Conservation (phyloP, 805 yeast species). For the Naumovozyma baii region DNA sequence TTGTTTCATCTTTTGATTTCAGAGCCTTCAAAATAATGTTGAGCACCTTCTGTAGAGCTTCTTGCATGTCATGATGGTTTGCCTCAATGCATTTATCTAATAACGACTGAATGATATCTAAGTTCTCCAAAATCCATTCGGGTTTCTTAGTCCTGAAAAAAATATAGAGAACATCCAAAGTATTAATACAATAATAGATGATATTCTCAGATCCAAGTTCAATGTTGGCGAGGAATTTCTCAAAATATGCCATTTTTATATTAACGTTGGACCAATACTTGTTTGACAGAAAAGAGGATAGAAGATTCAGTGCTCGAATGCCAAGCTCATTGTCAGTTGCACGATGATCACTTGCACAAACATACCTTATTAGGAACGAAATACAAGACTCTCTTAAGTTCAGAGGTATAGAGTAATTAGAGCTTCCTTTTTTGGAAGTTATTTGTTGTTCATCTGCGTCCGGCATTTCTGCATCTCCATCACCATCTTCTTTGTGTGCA, state of each 20-base stretch:
- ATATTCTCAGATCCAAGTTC: constrained; percentile 63
- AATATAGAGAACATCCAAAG: constrained; percentile 78
- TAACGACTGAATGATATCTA: constrained; percentile 58
- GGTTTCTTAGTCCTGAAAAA: constrained; percentile 69
- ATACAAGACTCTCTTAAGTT: constrained; percentile 83
- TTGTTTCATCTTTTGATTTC: constrained; percentile 34
- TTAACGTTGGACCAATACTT: constrained; percentile 80
- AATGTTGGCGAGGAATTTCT: constrained; percentile 69
- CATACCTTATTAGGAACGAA: constrained; percentile 76
- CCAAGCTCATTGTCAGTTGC: constrained; percentile 80
- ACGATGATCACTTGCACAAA: constrained; percentile 76
- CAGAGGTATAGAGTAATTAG: constrained; percentile 39
- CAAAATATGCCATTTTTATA: constrained; percentile 81
- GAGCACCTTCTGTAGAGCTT: constrained; percentile 67
- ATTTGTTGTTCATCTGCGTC: constrained; percentile 7
- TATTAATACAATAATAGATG: constrained; percentile 76
- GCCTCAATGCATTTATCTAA: constrained; percentile 75
- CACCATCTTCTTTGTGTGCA: constrained; percentile 11
- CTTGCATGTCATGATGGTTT: constrained; percentile 80
- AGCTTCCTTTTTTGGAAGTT: neutral
- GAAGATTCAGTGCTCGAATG: constrained; percentile 66
- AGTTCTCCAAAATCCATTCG: constrained; percentile 69
- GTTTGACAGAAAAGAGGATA: constrained; percentile 63
- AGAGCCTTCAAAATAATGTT: constrained; percentile 61
- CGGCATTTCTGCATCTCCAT: constrained; percentile 23